Evolutionary conservation across 2,329 filamentous ascomycete genomes (phyloP), one percentile per base, ranked within the genome.

Genomic region (Emergomyces pasteurianus): DNA sequence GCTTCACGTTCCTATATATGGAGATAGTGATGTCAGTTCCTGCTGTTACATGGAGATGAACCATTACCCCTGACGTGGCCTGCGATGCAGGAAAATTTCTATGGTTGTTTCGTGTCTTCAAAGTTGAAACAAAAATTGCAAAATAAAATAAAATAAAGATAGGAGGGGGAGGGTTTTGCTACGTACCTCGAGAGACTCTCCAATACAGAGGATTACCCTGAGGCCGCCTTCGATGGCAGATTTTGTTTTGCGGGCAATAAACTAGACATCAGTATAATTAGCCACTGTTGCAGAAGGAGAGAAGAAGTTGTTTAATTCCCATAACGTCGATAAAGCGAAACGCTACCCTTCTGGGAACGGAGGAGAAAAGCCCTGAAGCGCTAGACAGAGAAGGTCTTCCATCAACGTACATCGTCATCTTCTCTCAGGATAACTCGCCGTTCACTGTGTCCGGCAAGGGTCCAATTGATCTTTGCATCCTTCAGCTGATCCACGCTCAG

Each of bases 161-260:
- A 49, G 63, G 63, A 62, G 63, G 63, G 60, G 36, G 40, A 58
- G 60, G 65, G n/a, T n/a, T n/a, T 65, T 64, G 61, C 69, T 64
- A 28, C 4, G 1, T 74, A 80, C 77, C 74, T 96, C 89, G 66
- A 97, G 84, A 69, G 86, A 90, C 86, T 99, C 94, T 70, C 94
- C 94, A 75, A 90, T 94, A 86, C 94, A 99, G 80, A 96, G 88
- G 77, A 99, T 96, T 72, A 97, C 94, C 68, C 85, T 82, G 67
- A 99, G 75, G 64, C 91, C 92, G 71, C 88, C 88, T 72, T 95
- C 90, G 63, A 94, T 81, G 64, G 94, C 91, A 71, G 86, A 86
- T 85, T 95, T 96, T 77, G 91, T 94, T 88, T 99, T 99, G 79
- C 83, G 85, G 65, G 92, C 90, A 67, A 97, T 85, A 69, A 94